Evolutionary conservation across 768 basidiomycete species (phyloP), one percentile per base, ranked within the genome.

Genomic region (Suillus sp.): DNA sequence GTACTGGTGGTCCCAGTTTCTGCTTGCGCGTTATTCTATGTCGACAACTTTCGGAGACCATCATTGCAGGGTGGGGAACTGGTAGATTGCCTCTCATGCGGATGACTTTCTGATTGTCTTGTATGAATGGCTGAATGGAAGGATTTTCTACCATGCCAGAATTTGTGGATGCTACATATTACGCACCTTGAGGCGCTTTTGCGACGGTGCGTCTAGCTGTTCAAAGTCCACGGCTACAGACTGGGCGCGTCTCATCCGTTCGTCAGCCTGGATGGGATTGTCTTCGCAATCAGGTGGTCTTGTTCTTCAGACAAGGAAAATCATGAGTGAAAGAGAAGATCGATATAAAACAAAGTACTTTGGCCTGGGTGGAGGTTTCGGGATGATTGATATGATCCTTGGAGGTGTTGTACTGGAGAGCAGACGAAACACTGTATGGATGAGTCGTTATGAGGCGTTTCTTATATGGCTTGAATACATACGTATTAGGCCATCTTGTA

Each of bases 231-330:
- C 74, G 1, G 84, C 79, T 32, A 74, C 75, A 5, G 74, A 73
- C 61, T 74, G 54, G 1, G 85, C 79, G 25, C 72, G 78, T 60
- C 69, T 68, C 64, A 69, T 71, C 55, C 86, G 81, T 58, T 76
- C 68, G 50, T 75, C 65, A n/a, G 85, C 85, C 66, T 80, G 76
- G 16, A 40, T 66, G 55, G 76, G 71, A 55, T 70, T 77, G 65
- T 87, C 86, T 67, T 87, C 86, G 5, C 67, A 76, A 35, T 81
- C 81, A 1, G 84, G 86, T 61, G 79, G 82, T 47, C 75, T 78
- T 27, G 78, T 79, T 66, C 84, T 86, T 59, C n/a, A 13, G 25
- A 13, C 16, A 37, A 59, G 6, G 13, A 32, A 60, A 62, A 43
- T 55, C 3, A 7, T 54, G 34, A 54, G 14, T 25, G 4, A 20